These are phyloP conservation scores for Penicillium ochrochloron DNA, from an alignment of 495 filamentous ascomycete genomes.

Conservation along the genomic window DNA sequence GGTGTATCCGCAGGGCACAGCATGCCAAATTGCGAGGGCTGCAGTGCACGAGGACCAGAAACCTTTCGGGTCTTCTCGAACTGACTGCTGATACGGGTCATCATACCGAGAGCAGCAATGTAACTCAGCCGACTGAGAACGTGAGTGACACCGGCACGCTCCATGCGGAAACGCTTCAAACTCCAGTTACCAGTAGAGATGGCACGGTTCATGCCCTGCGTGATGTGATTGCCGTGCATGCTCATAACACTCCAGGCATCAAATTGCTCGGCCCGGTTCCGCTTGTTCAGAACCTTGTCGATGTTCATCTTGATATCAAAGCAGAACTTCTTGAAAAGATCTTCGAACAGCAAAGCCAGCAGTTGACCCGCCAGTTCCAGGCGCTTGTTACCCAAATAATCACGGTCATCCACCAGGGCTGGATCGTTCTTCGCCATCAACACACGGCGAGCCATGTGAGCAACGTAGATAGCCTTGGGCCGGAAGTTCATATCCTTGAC, in stretches of 20 bases:
- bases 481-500: constrained; percentile 88
- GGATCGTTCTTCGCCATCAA: constrained; percentile 90
- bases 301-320: constrained; percentile 85
- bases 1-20: constrained; percentile 95
- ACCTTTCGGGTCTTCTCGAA: constrained; percentile 99
- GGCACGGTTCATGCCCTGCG: constrained; percentile 86
- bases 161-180: constrained; percentile 97
- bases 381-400: constrained; percentile 97
- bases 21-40: constrained; percentile 98
- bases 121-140: constrained; percentile 95
- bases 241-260: constrained; percentile 80
- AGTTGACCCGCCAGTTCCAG: constrained; percentile 94
- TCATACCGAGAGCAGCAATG: constrained; percentile 98
- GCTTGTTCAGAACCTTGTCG: constrained; percentile 91
- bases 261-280: constrained; percentile 80
- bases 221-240: constrained; percentile 80
- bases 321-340: constrained; percentile 94
- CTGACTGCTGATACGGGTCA: constrained; percentile 97
- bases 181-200: constrained; percentile 98
- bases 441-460: constrained; percentile 92
- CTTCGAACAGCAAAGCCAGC: constrained; percentile 93
- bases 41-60: constrained; percentile 89
- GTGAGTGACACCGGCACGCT: constrained; percentile 94
- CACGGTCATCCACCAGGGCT: constrained; percentile 88
- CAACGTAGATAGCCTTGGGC: constrained; percentile 93